Evolutionary conservation across 192 early-diverging fungal species (phyloP).

Genomic region (Backusella tuberculispora): DNA sequence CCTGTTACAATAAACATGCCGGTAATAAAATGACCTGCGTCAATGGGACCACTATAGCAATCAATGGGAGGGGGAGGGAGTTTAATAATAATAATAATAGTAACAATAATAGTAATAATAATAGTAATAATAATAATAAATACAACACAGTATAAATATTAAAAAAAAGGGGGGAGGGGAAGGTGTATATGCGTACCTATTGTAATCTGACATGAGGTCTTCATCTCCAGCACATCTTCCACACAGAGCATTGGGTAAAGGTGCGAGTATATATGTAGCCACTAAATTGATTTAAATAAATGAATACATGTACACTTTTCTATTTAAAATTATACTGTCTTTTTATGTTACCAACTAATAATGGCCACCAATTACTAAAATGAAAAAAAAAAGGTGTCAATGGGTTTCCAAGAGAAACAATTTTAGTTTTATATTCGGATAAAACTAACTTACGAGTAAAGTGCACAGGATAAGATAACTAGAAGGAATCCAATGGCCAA

Average conservation of each 20-base stretch:
- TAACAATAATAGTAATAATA: too few relatives aligned
- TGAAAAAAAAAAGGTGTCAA: not conserved
- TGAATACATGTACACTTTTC: not conserved
- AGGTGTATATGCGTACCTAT: conserved; percentile 39
- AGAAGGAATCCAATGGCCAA: conserved; percentile 90
- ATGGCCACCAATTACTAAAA: conserved; percentile 93
- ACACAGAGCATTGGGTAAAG: conserved; percentile 88
- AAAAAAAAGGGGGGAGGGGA: not conserved
- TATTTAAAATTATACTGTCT: not conserved
- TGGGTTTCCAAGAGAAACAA: not conserved
- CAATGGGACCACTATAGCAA: conserved; percentile 47
- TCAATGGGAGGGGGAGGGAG: not conserved
- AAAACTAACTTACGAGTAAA: conserved; percentile 68
- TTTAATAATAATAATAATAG: too few relatives aligned
- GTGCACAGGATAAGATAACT: conserved; percentile 93
- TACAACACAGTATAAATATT: not conserved
- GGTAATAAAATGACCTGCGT: conserved; percentile 87
- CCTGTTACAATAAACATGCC: conserved; percentile 91
- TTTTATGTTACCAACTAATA: conserved; percentile 70
- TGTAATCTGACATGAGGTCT: conserved; percentile 70
- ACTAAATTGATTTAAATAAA: conserved; percentile 47
- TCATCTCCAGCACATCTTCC: conserved; percentile 68
- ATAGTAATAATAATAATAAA: too few relatives aligned
- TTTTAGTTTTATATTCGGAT: not conserved
- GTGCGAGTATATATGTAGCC: conserved; percentile 90